Percentiles rank a stretch among this genome's conserved stretches.
Conservation (phyloP, 345 rosid species). For the Excoecaria agallocha region DNA sequence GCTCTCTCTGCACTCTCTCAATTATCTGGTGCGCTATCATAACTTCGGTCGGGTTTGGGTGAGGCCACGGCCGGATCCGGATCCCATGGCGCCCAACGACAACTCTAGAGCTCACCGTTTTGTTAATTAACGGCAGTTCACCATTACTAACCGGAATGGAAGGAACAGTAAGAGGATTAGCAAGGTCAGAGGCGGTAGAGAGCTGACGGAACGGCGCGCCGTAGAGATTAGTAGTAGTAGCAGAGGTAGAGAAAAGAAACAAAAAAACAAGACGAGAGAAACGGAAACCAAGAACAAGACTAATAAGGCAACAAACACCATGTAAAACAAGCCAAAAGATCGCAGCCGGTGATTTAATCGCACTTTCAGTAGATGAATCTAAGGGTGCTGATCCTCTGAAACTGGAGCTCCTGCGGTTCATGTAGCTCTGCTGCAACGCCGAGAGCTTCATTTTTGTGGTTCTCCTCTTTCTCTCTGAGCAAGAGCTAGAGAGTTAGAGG, state of each 20-base stretch:
- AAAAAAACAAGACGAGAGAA: constrained; percentile 92
- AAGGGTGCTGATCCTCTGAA: constrained; percentile 51
- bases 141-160: constrained; percentile 22
- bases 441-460: constrained; percentile 69
- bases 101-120: constrained; percentile 62
- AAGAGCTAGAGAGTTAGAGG: background rate
- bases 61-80: constrained; percentile 99
- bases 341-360: constrained; percentile 63
- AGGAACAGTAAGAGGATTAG: constrained; percentile 17
- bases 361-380: constrained; percentile 59
- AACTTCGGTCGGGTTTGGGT: constrained; percentile 83
- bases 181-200: constrained; percentile 24
- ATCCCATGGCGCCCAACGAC: constrained; percentile 98
- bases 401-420: constrained; percentile 63
- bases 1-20: constrained; percentile 88
- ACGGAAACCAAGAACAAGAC: constrained; percentile 85
- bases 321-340: constrained; percentile 76
- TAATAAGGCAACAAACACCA: constrained; percentile 78
- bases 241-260: constrained; percentile 73
- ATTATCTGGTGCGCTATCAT: constrained; percentile 91
- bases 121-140: constrained; percentile 30
- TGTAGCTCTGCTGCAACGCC: constrained; percentile 73
- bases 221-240: constrained; percentile 46
- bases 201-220: constrained; percentile 52
- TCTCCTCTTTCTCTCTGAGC: background rate